A percentile compares a stretch with the other conserved stretches of the same genome.
Evolutionary conservation across 352 stramenopile species (phyloP).

Genomic region (Phytopythium delawarense): DNA sequence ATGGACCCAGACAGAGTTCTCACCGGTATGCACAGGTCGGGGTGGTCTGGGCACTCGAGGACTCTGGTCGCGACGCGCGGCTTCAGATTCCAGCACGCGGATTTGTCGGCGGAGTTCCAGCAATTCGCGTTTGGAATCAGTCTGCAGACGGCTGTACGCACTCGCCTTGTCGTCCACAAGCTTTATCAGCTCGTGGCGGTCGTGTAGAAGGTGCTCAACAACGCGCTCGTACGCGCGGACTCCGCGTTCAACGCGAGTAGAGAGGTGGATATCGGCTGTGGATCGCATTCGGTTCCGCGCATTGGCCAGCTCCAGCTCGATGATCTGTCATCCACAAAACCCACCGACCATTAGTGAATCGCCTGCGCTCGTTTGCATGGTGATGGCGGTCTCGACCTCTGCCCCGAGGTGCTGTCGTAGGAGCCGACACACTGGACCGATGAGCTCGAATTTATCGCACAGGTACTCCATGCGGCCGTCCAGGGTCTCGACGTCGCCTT

Average conservation of each 20-base stretch:
- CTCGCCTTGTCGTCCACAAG: conserved; percentile 15
- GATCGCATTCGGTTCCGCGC: neutral
- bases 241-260: neutral
- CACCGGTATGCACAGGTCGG: neutral
- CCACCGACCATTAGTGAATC: neutral
- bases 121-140: conserved; percentile 12
- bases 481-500: neutral
- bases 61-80: neutral
- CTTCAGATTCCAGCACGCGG: neutral
- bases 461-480: neutral
- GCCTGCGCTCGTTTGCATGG: neutral
- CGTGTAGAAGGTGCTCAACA: neutral
- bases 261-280: neutral
- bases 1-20: neutral
- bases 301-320: conserved; percentile 11
- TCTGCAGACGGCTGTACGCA: conserved; percentile 2
- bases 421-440: neutral
- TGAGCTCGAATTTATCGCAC: conserved; percentile 2
- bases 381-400: neutral
- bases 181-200: conserved; percentile 1
- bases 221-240: conserved; percentile 8
- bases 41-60: neutral
- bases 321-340: neutral
- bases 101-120: neutral
- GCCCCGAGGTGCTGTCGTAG: conserved; percentile 2